Percentiles rank a stretch among this genome's conserved stretches.
Evolutionary conservation across 352 stramenopile species (phyloP).

Genomic region (Aphanomyces astaci): DNA sequence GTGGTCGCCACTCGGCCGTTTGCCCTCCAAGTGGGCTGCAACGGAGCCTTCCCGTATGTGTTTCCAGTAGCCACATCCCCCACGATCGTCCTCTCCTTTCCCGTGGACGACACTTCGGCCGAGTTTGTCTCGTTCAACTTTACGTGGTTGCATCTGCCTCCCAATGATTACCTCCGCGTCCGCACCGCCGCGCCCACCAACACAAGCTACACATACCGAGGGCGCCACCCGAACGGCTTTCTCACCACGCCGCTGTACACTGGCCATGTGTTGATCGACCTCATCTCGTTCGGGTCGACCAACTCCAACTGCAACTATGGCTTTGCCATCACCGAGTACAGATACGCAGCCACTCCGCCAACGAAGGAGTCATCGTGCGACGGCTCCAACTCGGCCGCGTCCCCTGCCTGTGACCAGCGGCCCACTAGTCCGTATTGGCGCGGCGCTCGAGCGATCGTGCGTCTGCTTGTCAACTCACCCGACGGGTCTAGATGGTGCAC

Average conservation of each 20-base stretch:
- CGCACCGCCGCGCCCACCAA: conserved; percentile 27
- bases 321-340: conserved; percentile 1
- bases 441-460: conserved; percentile 33
- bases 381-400: conserved; percentile 30
- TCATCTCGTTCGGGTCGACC: conserved; percentile 6
- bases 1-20: not conserved
- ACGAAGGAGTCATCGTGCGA: not conserved
- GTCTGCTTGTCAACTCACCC: conserved; percentile 38
- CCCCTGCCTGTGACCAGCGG: conserved; percentile 45
- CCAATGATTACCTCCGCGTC: conserved; percentile 47
- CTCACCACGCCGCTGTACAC: not conserved
- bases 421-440: conserved; percentile 26
- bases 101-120: conserved; percentile 37
- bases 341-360: not conserved
- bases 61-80: not conserved
- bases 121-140: conserved; percentile 63
- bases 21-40: not conserved
- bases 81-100: not conserved
- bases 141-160: conserved; percentile 48
- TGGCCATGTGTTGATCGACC: not conserved
- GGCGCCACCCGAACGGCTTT: not conserved
- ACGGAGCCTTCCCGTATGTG: not conserved
- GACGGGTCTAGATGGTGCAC: conserved; percentile 55
- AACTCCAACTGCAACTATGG: not conserved
- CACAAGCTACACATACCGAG: not conserved